Percentiles rank a stretch among this genome's conserved stretches.
Conservation (phyloP, 1,284 basidiomycete genomes). For the Marasmius oreades region DNA sequence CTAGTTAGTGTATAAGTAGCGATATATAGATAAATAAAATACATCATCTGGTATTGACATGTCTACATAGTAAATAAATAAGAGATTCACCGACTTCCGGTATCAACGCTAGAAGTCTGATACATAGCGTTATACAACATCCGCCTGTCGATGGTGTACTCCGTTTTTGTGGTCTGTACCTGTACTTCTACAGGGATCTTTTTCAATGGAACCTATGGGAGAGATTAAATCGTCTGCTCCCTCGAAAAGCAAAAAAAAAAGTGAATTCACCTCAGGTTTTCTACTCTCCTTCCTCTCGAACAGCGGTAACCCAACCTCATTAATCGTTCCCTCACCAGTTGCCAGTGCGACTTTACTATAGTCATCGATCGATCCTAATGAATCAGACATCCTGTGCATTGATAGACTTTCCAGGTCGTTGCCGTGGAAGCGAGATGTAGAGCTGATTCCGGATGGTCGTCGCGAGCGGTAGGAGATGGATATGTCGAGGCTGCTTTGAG, state of each 20-base stretch:
- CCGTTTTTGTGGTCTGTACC: constrained; percentile 7
- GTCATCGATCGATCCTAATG: background rate
- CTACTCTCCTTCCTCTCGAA: constrained; percentile 1
- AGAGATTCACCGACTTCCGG: background rate
- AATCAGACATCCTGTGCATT: background rate
- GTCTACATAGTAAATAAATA: background rate
- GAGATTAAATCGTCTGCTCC: background rate
- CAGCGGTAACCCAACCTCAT: constrained; percentile 13
- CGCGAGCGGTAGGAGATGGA: background rate
- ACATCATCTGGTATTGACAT: background rate
- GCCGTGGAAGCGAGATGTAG: background rate
- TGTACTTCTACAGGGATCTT: constrained; percentile 6
- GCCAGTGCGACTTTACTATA: background rate
- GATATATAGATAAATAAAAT: too few species aligned
- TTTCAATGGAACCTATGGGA: constrained; percentile 1
- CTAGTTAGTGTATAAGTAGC: too few species aligned
- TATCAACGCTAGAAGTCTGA: background rate
- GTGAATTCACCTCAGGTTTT: constrained; percentile 5
- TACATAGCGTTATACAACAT: background rate
- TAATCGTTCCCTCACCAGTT: constrained; percentile 7
- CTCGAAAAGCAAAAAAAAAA: background rate
- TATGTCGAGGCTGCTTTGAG: constrained; percentile 1
- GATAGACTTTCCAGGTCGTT: background rate
- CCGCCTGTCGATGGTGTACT: constrained; percentile 3
- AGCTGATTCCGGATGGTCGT: too few species aligned